These are phyloP conservation scores for Zygosaccharomyces kombuchaensis DNA, from an alignment of 805 yeast genomes.

Conservation along the genomic window DNA sequence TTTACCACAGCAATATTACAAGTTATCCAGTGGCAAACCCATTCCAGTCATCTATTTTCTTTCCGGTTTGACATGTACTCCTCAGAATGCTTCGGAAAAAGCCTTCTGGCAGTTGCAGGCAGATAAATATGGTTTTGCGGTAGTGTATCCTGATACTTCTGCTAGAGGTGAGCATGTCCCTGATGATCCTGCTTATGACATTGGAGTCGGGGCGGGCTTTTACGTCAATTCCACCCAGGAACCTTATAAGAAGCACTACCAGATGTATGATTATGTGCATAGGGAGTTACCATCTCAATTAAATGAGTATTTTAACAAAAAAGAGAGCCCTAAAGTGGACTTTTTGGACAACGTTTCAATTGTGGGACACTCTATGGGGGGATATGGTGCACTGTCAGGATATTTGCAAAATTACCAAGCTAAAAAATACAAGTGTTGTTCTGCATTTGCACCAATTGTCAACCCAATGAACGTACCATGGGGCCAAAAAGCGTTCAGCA, in stretches of 20 bases:
- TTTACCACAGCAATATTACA: constrained; percentile 55
- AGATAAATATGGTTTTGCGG: constrained; percentile 73
- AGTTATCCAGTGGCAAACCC: constrained; percentile 20
- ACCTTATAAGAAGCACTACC: constrained; percentile 69
- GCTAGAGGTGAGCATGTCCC: constrained; percentile 83
- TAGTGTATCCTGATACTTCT: constrained; percentile 94
- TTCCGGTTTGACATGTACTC: constrained; percentile 90
- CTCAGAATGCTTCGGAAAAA: constrained; percentile 90
- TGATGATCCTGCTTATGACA: constrained; percentile 79
- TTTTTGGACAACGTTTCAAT: constrained; percentile 57
- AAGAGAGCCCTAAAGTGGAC: constrained; percentile 48
- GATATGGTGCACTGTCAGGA: constrained; percentile 82
- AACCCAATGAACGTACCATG: constrained; percentile 77
- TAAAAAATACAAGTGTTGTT: constrained; percentile 59
- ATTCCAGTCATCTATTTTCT: constrained; percentile 76
- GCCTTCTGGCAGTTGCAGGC: constrained; percentile 83
- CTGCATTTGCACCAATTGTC: constrained; percentile 87
- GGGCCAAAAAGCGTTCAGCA: constrained; percentile 82
- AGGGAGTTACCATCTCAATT: constrained; percentile 61
- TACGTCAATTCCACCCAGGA: constrained; percentile 77
- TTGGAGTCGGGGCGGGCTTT: constrained; percentile 95
- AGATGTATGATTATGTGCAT: constrained; percentile 81
- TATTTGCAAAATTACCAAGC: constrained; percentile 62
- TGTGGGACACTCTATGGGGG: constrained; percentile 99
- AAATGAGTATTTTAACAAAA: constrained; percentile 33